Percentiles rank a stretch among this genome's conserved stretches.
Evolutionary conservation across 192 early-diverging fungal species (phyloP).

Genomic region (Coemansia sp.): DNA sequence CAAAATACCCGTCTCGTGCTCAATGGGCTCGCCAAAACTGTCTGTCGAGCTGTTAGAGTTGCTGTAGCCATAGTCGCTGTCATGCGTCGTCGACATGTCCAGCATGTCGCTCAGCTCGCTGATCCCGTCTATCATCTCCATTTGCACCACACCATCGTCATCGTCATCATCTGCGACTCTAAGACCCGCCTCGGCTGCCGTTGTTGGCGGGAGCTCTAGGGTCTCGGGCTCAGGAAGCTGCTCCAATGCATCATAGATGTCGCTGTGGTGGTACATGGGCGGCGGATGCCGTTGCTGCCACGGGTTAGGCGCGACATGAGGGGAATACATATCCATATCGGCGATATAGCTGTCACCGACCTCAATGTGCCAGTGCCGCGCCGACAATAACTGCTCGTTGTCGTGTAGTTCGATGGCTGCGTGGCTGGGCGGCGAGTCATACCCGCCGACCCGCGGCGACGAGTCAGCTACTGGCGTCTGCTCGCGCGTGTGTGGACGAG

Average conservation of each 20-base stretch:
- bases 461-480: slow-evolving; percentile 9
- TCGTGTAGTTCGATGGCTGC: background rate
- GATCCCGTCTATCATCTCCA: slow-evolving; percentile 47
- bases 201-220: slow-evolving; percentile 39
- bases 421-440: background rate
- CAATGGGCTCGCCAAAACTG: slow-evolving; percentile 56
- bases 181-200: slow-evolving; percentile 7
- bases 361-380: slow-evolving; percentile 25
- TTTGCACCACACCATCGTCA: slow-evolving; percentile 35
- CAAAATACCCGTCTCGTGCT: slow-evolving; percentile 41
- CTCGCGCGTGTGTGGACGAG: slow-evolving; percentile 25
- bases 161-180: slow-evolving; percentile 9
- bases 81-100: slow-evolving; percentile 21
- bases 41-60: slow-evolving; percentile 46
- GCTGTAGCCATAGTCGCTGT: slow-evolving; percentile 42
- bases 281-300: slow-evolving; percentile 14
- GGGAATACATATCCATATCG: slow-evolving; percentile 3
- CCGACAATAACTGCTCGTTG: slow-evolving; percentile 14
- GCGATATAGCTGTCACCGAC: background rate
- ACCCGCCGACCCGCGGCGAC: background rate
- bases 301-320: slow-evolving; percentile 3
- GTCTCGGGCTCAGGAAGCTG: slow-evolving; percentile 42
- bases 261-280: slow-evolving; percentile 7
- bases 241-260: slow-evolving; percentile 31
- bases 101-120: slow-evolving; percentile 46